These are phyloP conservation scores for Leccinum variicolor DNA, from an alignment of 768 basidiomycete species.

Conservation along the genomic window DNA sequence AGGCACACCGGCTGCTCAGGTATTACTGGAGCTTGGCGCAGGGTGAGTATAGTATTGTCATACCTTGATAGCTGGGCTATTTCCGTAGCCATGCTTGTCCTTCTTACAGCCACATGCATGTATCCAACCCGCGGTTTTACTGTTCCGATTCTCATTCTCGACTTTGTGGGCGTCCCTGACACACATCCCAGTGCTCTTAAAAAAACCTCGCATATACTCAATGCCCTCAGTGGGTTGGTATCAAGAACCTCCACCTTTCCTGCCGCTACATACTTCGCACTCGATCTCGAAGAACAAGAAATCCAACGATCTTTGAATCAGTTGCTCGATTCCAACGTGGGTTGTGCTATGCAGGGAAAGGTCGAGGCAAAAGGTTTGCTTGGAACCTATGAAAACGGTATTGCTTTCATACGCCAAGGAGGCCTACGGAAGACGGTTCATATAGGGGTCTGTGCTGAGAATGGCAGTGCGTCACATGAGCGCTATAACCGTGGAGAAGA, in stretches of 20 bases:
- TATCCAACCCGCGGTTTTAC: neutral
- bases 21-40: slow-evolving; percentile 89
- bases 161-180: slow-evolving; percentile 8
- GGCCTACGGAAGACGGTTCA: slow-evolving; percentile 16
- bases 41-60: slow-evolving; percentile 58
- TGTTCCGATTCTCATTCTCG: neutral
- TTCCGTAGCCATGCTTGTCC: neutral
- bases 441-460: neutral
- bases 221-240: slow-evolving; percentile 59
- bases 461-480: slow-evolving; percentile 1
- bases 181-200: slow-evolving; percentile 60
- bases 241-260: slow-evolving; percentile 33
- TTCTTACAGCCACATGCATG: neutral
- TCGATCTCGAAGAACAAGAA: slow-evolving; percentile 88
- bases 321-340: slow-evolving; percentile 62
- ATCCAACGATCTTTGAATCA: slow-evolving; percentile 74
- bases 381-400: slow-evolving; percentile 88
- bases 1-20: slow-evolving; percentile 43
- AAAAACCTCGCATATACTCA: slow-evolving; percentile 84
- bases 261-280: slow-evolving; percentile 82
- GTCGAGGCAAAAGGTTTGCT: slow-evolving; percentile 81
- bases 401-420: slow-evolving; percentile 66
- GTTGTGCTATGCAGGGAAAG: slow-evolving; percentile 60
- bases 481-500: slow-evolving; percentile 22
- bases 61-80: neutral